Percentiles rank a stretch among this genome's conserved stretches.
These are phyloP conservation scores for Dysphania ambrosioides DNA, from an alignment of 148 eudicot species.

Conservation along the genomic window DNA sequence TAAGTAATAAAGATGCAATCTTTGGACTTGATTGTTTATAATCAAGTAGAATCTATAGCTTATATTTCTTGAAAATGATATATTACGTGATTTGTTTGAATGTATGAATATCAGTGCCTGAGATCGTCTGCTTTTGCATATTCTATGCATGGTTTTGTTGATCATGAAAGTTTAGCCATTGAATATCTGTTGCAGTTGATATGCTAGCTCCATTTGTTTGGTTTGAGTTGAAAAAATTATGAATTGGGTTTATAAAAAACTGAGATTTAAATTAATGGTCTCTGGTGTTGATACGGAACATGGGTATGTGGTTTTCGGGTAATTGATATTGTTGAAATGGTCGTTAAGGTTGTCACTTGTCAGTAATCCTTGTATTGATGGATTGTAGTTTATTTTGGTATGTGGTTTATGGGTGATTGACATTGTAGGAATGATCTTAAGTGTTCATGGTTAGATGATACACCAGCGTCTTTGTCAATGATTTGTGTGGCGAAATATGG, in stretches of 20 bases:
- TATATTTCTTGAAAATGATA: background rate
- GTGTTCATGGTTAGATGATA: background rate
- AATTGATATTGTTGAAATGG: too few relatives aligned
- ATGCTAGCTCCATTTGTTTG: too few relatives aligned
- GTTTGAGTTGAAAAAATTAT: too few relatives aligned
- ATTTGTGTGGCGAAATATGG: background rate
- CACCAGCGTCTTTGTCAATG: background rate
- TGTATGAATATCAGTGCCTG: background rate
- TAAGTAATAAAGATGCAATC: background rate
- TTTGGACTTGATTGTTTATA: background rate
- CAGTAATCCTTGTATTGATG: too few relatives aligned
- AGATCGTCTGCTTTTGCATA: background rate
- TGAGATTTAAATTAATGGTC: too few relatives aligned
- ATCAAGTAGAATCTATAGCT: background rate
- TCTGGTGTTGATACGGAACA: too few relatives aligned
- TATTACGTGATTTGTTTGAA: background rate
- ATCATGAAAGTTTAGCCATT: background rate
- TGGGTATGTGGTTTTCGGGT: too few relatives aligned
- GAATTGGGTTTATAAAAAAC: background rate
- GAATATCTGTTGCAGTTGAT: background rate
- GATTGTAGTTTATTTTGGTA: too few relatives aligned
- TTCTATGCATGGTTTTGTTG: background rate
- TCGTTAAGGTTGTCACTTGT: too few relatives aligned
- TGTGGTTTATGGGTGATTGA: too few relatives aligned
- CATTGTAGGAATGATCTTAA: too few relatives aligned